Evolutionary conservation across 2,329 filamentous ascomycete species (phyloP).

Genomic region (Colletotrichum tanaceti): DNA sequence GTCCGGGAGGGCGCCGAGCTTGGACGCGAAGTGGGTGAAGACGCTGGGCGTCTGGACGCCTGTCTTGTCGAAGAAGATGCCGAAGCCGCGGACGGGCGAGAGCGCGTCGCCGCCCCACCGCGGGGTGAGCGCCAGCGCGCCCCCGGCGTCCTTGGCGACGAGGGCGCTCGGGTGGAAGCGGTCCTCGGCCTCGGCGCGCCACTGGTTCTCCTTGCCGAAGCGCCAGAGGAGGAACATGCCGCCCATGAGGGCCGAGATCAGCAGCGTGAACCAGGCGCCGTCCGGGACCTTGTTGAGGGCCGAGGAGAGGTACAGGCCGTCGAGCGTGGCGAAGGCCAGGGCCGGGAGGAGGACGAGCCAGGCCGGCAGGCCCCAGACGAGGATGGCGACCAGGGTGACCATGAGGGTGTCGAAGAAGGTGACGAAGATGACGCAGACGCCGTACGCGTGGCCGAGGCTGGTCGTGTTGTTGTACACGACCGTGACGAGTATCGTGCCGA

Average conservation of each 20-base stretch:
- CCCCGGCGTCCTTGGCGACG: constrained; percentile 43
- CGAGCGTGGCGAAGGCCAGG: constrained; percentile 72
- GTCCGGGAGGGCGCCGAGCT: constrained; percentile 75
- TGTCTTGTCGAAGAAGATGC: constrained; percentile 83
- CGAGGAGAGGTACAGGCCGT: constrained; percentile 77
- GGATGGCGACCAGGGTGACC: constrained; percentile 76
- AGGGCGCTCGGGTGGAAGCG: constrained; percentile 62
- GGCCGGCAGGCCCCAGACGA: constrained; percentile 76
- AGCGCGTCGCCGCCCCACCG: constrained; percentile 57
- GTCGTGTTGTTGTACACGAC: constrained; percentile 81
- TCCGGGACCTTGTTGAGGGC: constrained; percentile 78
- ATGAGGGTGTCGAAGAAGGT: constrained; percentile 83
- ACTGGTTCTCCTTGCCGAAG: constrained; percentile 82
- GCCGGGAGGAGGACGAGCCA: constrained; percentile 71
- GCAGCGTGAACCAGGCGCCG: constrained; percentile 82
- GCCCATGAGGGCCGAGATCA: constrained; percentile 71
- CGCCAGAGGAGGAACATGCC: constrained; percentile 79
- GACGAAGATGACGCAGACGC: constrained; percentile 83
- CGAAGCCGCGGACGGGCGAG: constrained; percentile 66
- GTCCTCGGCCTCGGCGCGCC: constrained; percentile 75
- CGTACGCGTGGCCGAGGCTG: constrained; percentile 78
- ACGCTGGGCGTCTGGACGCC: constrained; percentile 73
- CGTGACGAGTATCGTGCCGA: constrained; percentile 79
- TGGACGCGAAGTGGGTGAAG: constrained; percentile 78
- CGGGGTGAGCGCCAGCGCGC: constrained; percentile 48